A percentile compares a stretch with the other conserved stretches of the same genome.
These are phyloP conservation scores for Salvia splendens DNA, from an alignment of 257 asterid species.

Conservation along the genomic window DNA sequence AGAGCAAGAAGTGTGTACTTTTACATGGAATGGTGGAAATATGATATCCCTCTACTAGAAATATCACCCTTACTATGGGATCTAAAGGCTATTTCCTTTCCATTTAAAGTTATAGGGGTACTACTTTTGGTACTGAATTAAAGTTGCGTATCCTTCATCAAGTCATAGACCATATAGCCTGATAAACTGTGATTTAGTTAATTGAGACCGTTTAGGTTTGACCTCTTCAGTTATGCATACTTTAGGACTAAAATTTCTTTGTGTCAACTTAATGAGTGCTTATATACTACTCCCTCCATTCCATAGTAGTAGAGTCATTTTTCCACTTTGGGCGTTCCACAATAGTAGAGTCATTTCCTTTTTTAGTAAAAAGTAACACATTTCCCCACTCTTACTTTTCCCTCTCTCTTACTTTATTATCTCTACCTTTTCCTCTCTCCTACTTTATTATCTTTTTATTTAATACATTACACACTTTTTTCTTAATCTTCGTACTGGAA, in stretches of 20 bases:
- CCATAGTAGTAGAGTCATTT: not conserved
- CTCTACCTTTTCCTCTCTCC: no score
- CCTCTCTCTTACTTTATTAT: no score
- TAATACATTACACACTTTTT: no score
- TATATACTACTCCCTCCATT: not conserved
- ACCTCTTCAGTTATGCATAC: conserved; percentile 23
- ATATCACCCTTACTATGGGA: conserved; percentile 17
- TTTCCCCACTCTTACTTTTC: no score
- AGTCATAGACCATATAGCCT: conserved; percentile 17
- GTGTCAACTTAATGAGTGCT: conserved; percentile 24
- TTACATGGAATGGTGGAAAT: conserved; percentile 30
- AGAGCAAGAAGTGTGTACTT: conserved; percentile 16
- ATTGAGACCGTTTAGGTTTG: not conserved
- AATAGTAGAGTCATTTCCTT: not conserved
- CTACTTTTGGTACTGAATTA: conserved; percentile 24
- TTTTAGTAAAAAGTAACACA: no score
- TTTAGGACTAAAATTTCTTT: conserved; percentile 13
- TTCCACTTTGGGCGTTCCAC: no score
- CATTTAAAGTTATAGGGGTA: not conserved
- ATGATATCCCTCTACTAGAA: conserved; percentile 25
- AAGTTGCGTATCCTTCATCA: conserved; percentile 18
- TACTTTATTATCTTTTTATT: no score
- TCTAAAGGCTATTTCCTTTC: conserved; percentile 8
- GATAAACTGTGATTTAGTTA: conserved; percentile 12
- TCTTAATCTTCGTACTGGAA: no score